phyloP scores from a whole-genome alignment of 352 stramenopile genomes.

The Thraustotheca clavata region DNA sequence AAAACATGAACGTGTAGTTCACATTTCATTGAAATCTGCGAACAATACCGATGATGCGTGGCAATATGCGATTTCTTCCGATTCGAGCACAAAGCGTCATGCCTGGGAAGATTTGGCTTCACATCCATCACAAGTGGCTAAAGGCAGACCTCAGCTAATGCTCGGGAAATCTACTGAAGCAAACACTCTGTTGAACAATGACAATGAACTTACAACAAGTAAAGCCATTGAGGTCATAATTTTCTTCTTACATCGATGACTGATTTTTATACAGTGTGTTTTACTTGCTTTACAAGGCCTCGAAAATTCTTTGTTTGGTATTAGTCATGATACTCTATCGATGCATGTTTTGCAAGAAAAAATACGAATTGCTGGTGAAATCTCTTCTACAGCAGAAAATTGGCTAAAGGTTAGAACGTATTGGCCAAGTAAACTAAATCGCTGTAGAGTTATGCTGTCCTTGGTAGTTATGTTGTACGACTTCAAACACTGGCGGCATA shows the following conservation, averaged over 20 bases:
- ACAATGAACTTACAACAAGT: too few species aligned
- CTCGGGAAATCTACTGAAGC: too few species aligned
- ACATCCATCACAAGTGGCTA: neutral
- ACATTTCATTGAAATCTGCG: neutral
- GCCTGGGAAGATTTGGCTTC: neutral
- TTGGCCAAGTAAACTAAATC: neutral
- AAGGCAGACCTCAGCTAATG: too few species aligned
- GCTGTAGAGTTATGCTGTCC: neutral
- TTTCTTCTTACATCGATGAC: too few species aligned
- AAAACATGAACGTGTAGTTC: neutral
- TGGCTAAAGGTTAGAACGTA: neutral
- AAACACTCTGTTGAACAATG: too few species aligned
- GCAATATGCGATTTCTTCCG: neutral
- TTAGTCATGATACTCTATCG: neutral
- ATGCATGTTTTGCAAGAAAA: neutral
- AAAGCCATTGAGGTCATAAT: too few species aligned
- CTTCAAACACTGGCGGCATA: neutral
- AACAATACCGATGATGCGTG: neutral
- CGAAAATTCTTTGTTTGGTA: neutral
- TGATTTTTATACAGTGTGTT: neutral
- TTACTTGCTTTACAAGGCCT: conserved; percentile 13
- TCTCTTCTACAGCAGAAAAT: too few species aligned
- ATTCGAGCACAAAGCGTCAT: neutral
- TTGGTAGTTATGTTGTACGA: neutral
- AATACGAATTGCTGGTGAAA: neutral